Conservation (phyloP, 169 alveolate genomes). For the Plasmodium yoelii region DNA sequence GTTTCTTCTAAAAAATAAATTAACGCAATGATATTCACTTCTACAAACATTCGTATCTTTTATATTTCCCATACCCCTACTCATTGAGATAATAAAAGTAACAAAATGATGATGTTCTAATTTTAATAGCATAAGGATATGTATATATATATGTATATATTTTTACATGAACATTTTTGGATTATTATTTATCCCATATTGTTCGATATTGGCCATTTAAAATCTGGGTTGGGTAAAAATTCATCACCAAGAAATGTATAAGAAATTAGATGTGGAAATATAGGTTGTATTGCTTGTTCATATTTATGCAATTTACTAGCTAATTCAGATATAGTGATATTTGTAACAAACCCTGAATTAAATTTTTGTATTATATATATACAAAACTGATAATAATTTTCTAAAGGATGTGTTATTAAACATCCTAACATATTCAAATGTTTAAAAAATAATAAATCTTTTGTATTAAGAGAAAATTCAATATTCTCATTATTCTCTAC, state of each 20-base stretch:
- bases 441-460: conserved; percentile 39
- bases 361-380: conserved; percentile 9
- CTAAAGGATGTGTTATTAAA: conserved; percentile 43
- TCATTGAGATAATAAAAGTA: no score
- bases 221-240: conserved; percentile 52
- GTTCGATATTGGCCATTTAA: conserved; percentile 22
- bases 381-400: conserved; percentile 43
- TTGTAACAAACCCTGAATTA: conserved; percentile 56
- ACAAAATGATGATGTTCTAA: no score
- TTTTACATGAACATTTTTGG: no score
- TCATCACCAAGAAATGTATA: conserved; percentile 57
- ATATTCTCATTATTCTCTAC: neutral
- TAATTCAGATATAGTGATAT: conserved; percentile 20
- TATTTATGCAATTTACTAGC: neutral
- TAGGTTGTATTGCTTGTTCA: neutral
- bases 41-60: no score
- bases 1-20: no score
- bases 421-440: conserved; percentile 37
- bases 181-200: no score
- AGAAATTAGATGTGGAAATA: conserved; percentile 37
- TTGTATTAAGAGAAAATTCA: conserved; percentile 13
- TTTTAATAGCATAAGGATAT: no score
- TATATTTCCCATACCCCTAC: no score
- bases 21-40: no score
- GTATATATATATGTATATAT: no score